Percentiles rank a stretch among this genome's conserved stretches.
Evolutionary conservation across 805 yeast species (phyloP).

Genomic region (Saturnispora zaruensis): DNA sequence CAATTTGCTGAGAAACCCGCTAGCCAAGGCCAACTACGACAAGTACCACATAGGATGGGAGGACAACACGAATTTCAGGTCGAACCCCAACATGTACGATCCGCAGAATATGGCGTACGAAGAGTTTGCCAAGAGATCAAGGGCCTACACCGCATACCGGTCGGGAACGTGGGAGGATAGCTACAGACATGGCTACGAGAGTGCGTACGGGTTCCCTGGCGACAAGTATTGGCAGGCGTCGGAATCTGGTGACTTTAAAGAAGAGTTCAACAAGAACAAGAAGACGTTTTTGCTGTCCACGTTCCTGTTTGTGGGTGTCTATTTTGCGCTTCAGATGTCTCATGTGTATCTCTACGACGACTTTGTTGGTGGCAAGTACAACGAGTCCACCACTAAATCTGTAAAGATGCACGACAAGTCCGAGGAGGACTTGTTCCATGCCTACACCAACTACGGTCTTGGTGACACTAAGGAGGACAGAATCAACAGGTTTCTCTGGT

Average conservation of each 20-base stretch:
- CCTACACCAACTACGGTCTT: constrained; percentile 44
- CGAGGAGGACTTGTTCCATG: constrained; percentile 32
- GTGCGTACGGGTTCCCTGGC: constrained; percentile 22
- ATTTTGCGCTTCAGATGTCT: constrained; percentile 25
- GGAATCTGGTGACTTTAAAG: constrained; percentile 21
- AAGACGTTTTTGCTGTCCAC: constrained; percentile 22
- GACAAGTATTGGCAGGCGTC: constrained; percentile 23
- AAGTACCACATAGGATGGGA: constrained; percentile 39
- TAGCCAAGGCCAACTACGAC: constrained; percentile 39
- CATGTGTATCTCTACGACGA: constrained; percentile 26
- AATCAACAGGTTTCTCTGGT: constrained; percentile 50
- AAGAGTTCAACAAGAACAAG: constrained; percentile 24
- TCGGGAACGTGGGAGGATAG: constrained; percentile 28
- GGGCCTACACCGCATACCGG: constrained; percentile 12
- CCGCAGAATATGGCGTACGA: constrained; percentile 15
- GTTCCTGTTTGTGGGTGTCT: constrained; percentile 22
- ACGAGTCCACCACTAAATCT: constrained; percentile 16
- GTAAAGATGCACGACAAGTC: constrained; percentile 32
- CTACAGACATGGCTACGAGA: constrained; percentile 14
- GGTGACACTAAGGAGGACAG: constrained; percentile 43
- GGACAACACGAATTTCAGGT: constrained; percentile 17
- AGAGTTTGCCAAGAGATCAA: constrained; percentile 5
- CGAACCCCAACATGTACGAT: constrained; percentile 19
- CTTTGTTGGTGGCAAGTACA: constrained; percentile 25
- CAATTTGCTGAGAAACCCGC: constrained; percentile 40